Base-by-base conservation (phyloP, 2,329 filamentous ascomycete genomes). In the Aspergillus awamori region DNA sequence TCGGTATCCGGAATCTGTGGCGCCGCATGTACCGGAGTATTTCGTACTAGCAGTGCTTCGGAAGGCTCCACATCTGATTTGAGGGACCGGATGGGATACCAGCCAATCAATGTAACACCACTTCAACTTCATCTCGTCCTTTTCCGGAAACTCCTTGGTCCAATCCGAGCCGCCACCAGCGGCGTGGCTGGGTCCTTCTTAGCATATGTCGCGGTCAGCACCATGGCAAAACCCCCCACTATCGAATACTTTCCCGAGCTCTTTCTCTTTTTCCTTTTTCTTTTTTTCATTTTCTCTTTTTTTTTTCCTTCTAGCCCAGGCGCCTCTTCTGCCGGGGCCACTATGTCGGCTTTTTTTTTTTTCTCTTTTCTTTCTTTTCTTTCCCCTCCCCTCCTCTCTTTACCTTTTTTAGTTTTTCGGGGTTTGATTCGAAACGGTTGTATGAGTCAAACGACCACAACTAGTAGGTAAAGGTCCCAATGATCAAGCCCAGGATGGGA, bases 31-130 rank as follows among this genome's bases (percentile, higher is more conserved):
- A 30, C 26, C 38, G 33, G 26, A 53, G 57, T 43, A 59, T 43
- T 52, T 53, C 20, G 33, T 53, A 26, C 38, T 45, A 39, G 33
- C 47, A 54, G n/a, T 30, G 38, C 24, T 22, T 22, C 8, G 26
- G 33, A 22, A 55, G 53, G 53, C 11, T 33, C 53, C 53, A 55
- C 53, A 49, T 33, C 28, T 57, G 26, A 60, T 49, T 53, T 38
- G 47, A 22, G 28, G 48, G 20, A 53, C 62, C 64, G 69, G 60
- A 65, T 66, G 60, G 57, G 56, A 67, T 65, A 24, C 70, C 69
- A 58, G 57, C 70, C 69, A 70, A 71, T 70, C 63, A 67, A 43
- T 48, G 15, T 36, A 39, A 54, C 15, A 64, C 51, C 28, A 51
- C 53, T 58, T 57, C 13, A 55, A 58, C 64, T 53, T 63, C 64